phyloP scores from a whole-genome alignment of 495 filamentous ascomycete species.

The Paragyromitra xinjiangensis region DNA sequence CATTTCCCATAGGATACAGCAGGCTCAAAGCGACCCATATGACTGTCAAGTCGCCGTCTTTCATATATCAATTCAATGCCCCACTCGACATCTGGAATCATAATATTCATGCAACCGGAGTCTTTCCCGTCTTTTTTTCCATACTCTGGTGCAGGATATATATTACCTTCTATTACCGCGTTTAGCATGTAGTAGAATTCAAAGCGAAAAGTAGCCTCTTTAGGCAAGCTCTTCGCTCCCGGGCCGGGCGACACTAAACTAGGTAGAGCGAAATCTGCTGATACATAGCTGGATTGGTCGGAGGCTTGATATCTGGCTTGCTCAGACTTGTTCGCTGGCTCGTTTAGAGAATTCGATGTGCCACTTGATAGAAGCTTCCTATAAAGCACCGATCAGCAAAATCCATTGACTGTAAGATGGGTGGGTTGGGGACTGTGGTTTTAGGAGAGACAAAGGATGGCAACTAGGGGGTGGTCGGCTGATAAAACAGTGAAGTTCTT shows the following conservation, averaged over 20 bases:
- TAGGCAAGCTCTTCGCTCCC: background rate
- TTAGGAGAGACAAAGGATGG: no score
- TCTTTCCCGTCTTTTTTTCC: background rate
- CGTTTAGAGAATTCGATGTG: no score
- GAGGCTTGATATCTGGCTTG: no score
- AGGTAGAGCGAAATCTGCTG: no score
- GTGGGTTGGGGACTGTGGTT: no score
- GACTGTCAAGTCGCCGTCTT: background rate
- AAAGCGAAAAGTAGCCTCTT: background rate
- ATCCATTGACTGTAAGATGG: no score
- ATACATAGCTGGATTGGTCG: no score
- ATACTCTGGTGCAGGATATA: background rate
- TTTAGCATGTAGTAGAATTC: background rate
- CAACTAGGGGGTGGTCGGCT: no score
- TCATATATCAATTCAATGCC: constrained; percentile 6
- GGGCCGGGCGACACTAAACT: background rate
- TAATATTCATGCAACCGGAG: background rate
- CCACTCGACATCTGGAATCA: background rate
- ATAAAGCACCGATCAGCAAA: no score
- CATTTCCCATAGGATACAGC: background rate
- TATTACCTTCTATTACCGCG: background rate
- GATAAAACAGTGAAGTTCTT: no score
- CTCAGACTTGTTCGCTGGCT: no score
- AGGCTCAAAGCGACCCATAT: background rate
- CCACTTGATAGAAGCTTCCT: no score